Percentiles rank a stretch among this genome's conserved stretches.
These are phyloP conservation scores for Byssochlamys sp. DNA, from an alignment of 2,329 filamentous ascomycete species.

Conservation along the genomic window DNA sequence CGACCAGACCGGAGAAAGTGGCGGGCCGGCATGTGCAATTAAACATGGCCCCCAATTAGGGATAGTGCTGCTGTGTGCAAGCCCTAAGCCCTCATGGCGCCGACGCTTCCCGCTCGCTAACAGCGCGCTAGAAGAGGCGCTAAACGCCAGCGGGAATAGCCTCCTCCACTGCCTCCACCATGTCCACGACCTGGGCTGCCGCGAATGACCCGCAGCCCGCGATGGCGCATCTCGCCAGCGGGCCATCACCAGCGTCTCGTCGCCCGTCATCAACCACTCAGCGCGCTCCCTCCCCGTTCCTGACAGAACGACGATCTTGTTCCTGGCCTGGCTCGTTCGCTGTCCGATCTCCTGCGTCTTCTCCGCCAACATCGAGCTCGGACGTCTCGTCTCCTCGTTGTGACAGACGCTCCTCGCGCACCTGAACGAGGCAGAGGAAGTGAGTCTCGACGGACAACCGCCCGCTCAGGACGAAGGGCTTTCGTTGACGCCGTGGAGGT, in stretches of 20 bases:
- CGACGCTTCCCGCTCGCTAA: neutral
- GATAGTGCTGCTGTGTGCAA: neutral
- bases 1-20: neutral
- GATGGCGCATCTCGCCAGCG: neutral
- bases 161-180: neutral
- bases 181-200: neutral
- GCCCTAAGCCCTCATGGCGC: neutral
- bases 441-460: neutral
- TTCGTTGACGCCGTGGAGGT: neutral
- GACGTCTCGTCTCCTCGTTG: neutral
- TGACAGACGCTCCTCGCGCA: neutral
- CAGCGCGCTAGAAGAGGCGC: neutral
- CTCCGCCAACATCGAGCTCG: neutral
- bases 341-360: neutral
- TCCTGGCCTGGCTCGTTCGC: neutral
- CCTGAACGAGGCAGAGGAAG: neutral
- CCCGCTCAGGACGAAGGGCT: neutral
- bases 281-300: neutral
- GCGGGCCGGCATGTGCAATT: neutral
- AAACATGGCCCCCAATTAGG: neutral
- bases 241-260: neutral
- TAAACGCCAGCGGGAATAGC: neutral
- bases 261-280: neutral
- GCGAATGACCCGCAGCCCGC: neutral
- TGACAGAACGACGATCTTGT: neutral